Evolutionary conservation across 2,329 filamentous ascomycete genomes (phyloP), one percentile per base, ranked within the genome.

Genomic region (Cryphonectria naterciae): DNA sequence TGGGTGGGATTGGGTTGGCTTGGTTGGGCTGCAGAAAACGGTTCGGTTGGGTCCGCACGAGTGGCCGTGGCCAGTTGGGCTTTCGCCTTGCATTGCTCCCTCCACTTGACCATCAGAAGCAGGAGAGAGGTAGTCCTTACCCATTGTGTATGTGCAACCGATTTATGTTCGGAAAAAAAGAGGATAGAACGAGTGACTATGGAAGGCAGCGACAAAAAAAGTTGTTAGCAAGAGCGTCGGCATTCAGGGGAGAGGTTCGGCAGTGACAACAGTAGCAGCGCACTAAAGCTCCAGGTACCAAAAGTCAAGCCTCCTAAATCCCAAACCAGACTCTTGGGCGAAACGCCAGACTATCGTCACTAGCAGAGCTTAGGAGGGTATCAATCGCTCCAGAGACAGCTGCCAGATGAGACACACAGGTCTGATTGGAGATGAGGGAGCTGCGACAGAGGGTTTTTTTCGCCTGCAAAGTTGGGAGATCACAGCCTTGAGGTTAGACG

Each of bases 171-270:
- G 69, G 41, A 54, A 69, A 73, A 67, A 43, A 67, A 43, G 62
- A 67, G 69, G 69, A 67, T 69, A 69, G 71, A 73, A 73, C 71
- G 71, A 73, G 69, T 71, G 71, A 73, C 71, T 73, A 63, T 35
- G 58, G 35, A 56, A 7, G 32, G 54, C 19, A 46, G 69, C 39
- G 68, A 41, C 58, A 37, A 43, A 17, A 60, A 39, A 39, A 32
- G 7, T 10, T 52, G 70, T 72, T 66, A 72, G 70, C 70, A 72
- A 68, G 46, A 54, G 65, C 61, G 65, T 32, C 65, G 68, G 19
- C 54, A 41, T 60, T 64, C 39, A 61, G 41, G 67, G 62, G 64
- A 35, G 63, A 35, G 46, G 25, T 41, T 60, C 54, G n/a, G 35
- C 49, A 56, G 49, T 56, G 17, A 25, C 63, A 52, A 17, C 43